Percentiles rank a stretch among this genome's conserved stretches.
These are phyloP conservation scores for Lactarius tabidus DNA, from an alignment of 768 basidiomycete genomes.

Conservation along the genomic window DNA sequence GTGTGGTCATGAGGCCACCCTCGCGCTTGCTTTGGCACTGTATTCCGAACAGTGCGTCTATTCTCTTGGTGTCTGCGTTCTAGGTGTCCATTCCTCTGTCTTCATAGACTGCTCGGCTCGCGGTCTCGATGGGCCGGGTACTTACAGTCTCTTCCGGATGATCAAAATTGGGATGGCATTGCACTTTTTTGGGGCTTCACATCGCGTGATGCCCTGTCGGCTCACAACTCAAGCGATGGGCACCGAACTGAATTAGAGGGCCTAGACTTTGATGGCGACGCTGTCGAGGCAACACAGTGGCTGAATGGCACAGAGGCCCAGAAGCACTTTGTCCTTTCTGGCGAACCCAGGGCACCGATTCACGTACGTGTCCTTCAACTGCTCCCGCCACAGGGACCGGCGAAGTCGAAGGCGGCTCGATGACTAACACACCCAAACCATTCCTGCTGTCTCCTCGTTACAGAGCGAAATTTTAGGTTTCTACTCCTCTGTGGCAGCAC, in stretches of 20 bases:
- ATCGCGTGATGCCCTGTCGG: conserved; percentile 10
- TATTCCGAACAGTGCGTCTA: conserved; percentile 27
- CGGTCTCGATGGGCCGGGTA: conserved; percentile 31
- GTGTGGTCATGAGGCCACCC: conserved; percentile 26
- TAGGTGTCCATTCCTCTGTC: not conserved
- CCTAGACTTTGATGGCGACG: conserved; percentile 20
- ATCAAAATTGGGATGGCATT: conserved; percentile 25
- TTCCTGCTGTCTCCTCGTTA: not conserved
- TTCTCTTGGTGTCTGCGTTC: not conserved
- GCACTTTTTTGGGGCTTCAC: conserved; percentile 29
- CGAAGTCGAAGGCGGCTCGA: not conserved
- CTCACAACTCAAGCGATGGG: not conserved
- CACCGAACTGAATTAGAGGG: not conserved
- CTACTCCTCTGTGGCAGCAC: conserved; percentile 12
- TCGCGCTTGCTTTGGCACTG: conserved; percentile 30
- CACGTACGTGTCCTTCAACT: conserved; percentile 15
- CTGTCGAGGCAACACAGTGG: conserved; percentile 21
- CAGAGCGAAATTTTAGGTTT: conserved; percentile 19
- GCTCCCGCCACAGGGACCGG: not conserved
- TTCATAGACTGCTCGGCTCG: conserved; percentile 21
- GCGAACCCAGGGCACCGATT: conserved; percentile 2
- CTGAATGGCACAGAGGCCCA: conserved; percentile 21
- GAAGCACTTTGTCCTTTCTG: conserved; percentile 15
- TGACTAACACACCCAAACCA: not conserved
- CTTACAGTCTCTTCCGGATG: conserved; percentile 27